These are phyloP conservation scores for Podospora conica DNA, from an alignment of 495 filamentous ascomycete genomes.

Conservation along the genomic window DNA sequence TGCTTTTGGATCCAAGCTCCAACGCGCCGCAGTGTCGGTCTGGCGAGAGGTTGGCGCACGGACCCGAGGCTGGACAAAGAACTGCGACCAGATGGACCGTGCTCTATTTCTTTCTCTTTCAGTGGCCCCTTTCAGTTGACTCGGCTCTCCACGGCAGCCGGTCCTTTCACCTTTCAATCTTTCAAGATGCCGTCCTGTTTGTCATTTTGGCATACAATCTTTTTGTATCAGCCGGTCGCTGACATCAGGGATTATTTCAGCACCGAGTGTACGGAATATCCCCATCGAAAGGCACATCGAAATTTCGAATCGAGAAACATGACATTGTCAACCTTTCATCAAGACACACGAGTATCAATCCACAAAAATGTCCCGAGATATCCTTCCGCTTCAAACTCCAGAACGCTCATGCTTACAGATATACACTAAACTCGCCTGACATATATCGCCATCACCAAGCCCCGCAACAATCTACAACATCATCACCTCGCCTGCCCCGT, in stretches of 20 bases:
- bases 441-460: neutral
- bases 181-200: neutral
- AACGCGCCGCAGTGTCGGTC: neutral
- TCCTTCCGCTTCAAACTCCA: neutral
- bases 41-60: neutral
- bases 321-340: too few relatives aligned
- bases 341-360: neutral
- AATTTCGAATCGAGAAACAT: neutral
- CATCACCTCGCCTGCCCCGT: conserved; percentile 13
- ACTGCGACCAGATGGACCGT: neutral
- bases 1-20: conserved; percentile 18
- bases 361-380: neutral
- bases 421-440: neutral
- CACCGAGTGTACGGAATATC: too few relatives aligned
- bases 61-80: neutral
- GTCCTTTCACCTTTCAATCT: neutral
- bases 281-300: too few relatives aligned
- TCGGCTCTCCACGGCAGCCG: neutral
- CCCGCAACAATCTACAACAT: neutral
- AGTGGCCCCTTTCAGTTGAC: neutral
- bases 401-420: neutral
- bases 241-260: too few relatives aligned
- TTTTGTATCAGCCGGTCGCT: neutral
- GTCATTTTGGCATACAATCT: neutral
- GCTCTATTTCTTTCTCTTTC: neutral